Evolutionary conservation across 805 yeast species (phyloP), one percentile per base, ranked within the genome.

Genomic region (Kluyveromyces siamensis): DNA sequence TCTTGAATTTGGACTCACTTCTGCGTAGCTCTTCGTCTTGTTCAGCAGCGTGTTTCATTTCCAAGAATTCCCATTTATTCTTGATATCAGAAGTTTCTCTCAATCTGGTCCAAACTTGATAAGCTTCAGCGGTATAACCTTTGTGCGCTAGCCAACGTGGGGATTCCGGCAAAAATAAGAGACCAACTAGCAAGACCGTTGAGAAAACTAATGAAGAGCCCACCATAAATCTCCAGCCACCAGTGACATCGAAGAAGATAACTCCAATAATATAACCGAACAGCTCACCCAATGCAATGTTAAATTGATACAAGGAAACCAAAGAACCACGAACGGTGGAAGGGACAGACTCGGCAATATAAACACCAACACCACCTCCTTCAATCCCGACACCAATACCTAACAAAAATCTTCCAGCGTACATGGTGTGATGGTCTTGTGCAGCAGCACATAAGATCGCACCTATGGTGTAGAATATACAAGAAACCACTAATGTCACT

Each of bases 371-470:
- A 57, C 79, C 73, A 42, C 82, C 83, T 59, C 83, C 81, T 63
- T 80, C 85, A 42, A 80, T 71, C 51, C 87, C 87, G 48, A 81
- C 76, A 56, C 85, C 86, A 37, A 78, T 63, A 51, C 87, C 87
- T 37, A 81, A 66, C 48, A 80, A 58, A 54, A 80, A 75, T 57
- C 85, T 73, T 59, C 83, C 77, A 48, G 80, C 81, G 64, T 73
- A 72, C 72, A 84, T 68, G 69, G 78, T 77, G 33, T 66, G 63
- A 42, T 69, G 69, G 51, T 59, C 60, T 17, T 57, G 69, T 18
- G 77, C 59, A 43, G 77, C 80, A 36, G 83, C 81, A 67, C 83
- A 79, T 48, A 80, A 57, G 30, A 69, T 76, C 50, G 82, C 82
- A 48, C 86, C 85, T 41, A 79, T 54, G 17, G 84, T 79, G 63